Evolutionary conservation across 495 filamentous ascomycete species (phyloP).

Genomic region (Podospora fimiseda): DNA sequence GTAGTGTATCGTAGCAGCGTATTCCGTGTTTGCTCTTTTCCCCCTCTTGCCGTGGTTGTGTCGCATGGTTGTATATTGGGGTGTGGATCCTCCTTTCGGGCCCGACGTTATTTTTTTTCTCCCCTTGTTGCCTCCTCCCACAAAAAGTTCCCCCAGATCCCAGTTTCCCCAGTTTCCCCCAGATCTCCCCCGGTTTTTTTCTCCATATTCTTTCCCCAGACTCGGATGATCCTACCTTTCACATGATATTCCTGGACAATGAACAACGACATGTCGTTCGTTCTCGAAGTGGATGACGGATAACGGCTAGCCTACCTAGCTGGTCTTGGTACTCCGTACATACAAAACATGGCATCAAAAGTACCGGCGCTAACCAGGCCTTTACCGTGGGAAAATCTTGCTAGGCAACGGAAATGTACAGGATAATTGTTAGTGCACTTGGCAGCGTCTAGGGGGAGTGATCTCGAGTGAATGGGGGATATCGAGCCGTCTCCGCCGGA

Average conservation of each 20-base stretch:
- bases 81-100: not conserved
- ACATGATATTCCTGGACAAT: too few relatives aligned
- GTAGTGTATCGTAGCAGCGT: not conserved
- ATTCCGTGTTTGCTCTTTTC: not conserved
- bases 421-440: not conserved
- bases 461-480: not conserved
- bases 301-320: not conserved
- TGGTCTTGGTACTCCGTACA: too few relatives aligned
- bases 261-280: too few relatives aligned
- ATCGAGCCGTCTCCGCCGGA: slow-evolving; percentile 6
- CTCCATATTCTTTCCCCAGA: too few relatives aligned
- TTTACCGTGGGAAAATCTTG: not conserved
- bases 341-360: too few relatives aligned
- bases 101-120: not conserved
- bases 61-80: not conserved
- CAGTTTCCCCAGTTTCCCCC: not conserved
- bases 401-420: not conserved
- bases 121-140: not conserved
- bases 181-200: not conserved
- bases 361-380: not conserved
- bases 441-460: not conserved
- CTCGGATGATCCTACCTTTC: too few relatives aligned
- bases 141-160: not conserved
- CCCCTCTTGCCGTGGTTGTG: not conserved
- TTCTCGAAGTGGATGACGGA: too few relatives aligned